Evolutionary conservation across 1,284 basidiomycete species (phyloP), one percentile per base, ranked within the genome.

Genomic region (Irpex rosettiformis): DNA sequence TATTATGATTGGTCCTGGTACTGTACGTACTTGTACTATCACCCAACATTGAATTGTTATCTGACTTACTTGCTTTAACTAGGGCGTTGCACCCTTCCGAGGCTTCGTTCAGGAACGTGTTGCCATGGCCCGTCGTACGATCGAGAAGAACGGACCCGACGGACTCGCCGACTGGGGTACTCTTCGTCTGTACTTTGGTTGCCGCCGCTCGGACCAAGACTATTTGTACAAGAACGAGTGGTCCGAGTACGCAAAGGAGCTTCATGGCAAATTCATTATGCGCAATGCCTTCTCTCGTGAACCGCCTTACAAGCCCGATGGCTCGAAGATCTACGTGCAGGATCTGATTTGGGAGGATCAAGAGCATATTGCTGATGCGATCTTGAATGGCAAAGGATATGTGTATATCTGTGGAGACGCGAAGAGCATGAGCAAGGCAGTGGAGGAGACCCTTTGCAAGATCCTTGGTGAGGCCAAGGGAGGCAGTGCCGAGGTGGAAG

Each of bases 1-100:
- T 59, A 95, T 99, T 74, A 98, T 99, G 96, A 86, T 99, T 71
- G 96, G 96, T 56, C 96, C 96, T 59, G 96, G 96, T 58, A 98
- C 96, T 61, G 94, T 96, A 70, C 78, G 91, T 83, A 29, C 18
- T 28, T 3, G 40, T 1, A 56, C 8, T 28, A 25, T 3, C 21
- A 49, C 16, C 24, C 33, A 58, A 61, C 11, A 4, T 45, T 57
- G 13, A 53, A 43, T 40, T 24, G 25, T 27, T 25, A 53, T 3
- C 25, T 48, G 3, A 47, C 6, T n/a, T n/a, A 6, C 22, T 45
- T 27, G 37, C 48, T 25, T 57, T 45, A 51, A 56, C 21, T 65
- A 91, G 93, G 94, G 95, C 79, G 94, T 99, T 56, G 96, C 96
- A 33, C 96, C 96, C 16, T 99, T 99, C 93, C 91, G 96, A 61